Evolutionary conservation across 129 eudicot species (phyloP).

Genomic region (Chrysanthemum lavandulifolium): DNA sequence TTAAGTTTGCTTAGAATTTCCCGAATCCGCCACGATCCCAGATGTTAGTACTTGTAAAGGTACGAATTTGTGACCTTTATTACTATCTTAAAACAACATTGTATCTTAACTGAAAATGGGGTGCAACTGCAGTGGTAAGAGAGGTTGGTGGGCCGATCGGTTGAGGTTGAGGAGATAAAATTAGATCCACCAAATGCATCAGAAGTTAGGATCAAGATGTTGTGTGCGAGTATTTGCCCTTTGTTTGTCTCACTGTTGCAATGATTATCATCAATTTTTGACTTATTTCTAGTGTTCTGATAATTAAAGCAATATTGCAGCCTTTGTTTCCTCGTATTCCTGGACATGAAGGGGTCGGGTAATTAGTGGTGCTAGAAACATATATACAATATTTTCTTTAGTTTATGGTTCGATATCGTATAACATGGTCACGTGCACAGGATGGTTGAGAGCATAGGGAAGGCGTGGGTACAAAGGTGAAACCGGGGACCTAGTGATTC

Average conservation of each 20-base stretch:
- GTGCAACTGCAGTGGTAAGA: slow-evolving; percentile 59
- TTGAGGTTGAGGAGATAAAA: slow-evolving; percentile 52
- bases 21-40: background rate
- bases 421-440: slow-evolving; percentile 20
- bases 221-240: slow-evolving; percentile 19
- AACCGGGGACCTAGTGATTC: slow-evolving; percentile 60
- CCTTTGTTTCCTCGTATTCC: slow-evolving; percentile 59
- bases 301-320: slow-evolving; percentile 21
- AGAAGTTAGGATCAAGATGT: slow-evolving; percentile 61
- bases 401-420: background rate
- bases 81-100: background rate
- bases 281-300: background rate
- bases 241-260: slow-evolving; percentile 24
- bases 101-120: background rate
- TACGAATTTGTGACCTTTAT: background rate
- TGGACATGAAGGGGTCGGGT: slow-evolving; percentile 74
- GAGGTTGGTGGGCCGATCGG: slow-evolving; percentile 37
- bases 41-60: slow-evolving; percentile 33
- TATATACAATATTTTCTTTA: background rate
- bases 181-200: slow-evolving; percentile 54
- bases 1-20: too few species aligned
- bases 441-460: slow-evolving; percentile 57
- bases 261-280: background rate
- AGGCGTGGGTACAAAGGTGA: slow-evolving; percentile 27
- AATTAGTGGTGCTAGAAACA: background rate